Conservation (phyloP, 2,329 filamentous ascomycete species). For the Ophiostoma piceae region DNA sequence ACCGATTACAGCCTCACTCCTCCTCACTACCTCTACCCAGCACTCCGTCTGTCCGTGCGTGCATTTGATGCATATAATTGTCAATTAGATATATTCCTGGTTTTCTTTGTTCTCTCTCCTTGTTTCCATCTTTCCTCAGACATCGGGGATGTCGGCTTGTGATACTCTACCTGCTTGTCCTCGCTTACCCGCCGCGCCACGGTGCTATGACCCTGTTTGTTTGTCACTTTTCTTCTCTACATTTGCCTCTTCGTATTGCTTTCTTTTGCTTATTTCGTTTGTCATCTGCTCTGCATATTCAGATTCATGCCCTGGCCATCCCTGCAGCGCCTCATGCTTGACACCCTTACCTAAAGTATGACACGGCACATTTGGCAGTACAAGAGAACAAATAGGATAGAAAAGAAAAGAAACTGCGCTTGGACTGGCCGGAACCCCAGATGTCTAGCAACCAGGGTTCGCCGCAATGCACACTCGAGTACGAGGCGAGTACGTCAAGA, state of each 20-base stretch:
- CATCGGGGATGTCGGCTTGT: neutral
- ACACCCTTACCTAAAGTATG: neutral
- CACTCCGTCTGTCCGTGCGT: neutral
- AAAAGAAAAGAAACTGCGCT: neutral
- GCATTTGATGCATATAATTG: neutral
- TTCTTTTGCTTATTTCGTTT: neutral
- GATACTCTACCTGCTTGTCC: neutral
- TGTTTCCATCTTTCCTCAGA: neutral
- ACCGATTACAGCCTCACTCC: neutral
- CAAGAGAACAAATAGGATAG: neutral
- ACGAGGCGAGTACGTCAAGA: neutral
- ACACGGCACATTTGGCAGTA: neutral
- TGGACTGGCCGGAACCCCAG: constrained; percentile 4
- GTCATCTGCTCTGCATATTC: neutral
- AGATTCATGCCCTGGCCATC: neutral
- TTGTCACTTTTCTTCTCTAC: neutral
- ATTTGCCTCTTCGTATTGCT: neutral
- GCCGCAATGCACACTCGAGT: neutral
- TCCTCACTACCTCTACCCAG: neutral
- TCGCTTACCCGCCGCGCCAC: too few relatives aligned
- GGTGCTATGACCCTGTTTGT: neutral
- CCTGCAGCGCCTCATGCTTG: neutral
- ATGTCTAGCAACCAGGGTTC: constrained; percentile 8
- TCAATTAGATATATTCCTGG: too few relatives aligned
- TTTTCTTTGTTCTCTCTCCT: too few relatives aligned